Evolutionary conservation across 306 rosid species (phyloP).

Genomic region (Dalbergia cultrata): DNA sequence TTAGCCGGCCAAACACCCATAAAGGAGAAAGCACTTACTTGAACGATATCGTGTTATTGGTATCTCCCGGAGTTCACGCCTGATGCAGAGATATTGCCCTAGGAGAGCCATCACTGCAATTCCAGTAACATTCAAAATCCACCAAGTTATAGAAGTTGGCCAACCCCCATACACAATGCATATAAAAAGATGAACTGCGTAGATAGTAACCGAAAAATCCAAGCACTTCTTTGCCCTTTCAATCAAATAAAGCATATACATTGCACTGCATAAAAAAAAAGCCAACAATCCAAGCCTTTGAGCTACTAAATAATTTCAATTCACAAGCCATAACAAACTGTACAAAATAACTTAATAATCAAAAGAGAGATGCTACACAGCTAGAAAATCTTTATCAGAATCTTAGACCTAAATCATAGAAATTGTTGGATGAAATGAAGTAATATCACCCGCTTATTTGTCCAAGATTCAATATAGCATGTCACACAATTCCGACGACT

Average conservation of each 20-base stretch:
- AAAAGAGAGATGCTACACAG: no score
- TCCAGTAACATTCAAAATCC: slow-evolving; percentile 83
- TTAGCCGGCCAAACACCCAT: not conserved
- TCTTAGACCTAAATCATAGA: no score
- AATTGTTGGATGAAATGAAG: no score
- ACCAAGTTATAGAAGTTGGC: slow-evolving; percentile 88
- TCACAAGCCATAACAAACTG: not conserved
- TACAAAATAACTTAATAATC: not conserved
- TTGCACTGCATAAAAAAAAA: slow-evolving; percentile 61
- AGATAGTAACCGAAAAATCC: slow-evolving; percentile 80
- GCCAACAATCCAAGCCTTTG: not conserved
- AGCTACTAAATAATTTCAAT: not conserved
- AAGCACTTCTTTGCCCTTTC: slow-evolving; percentile 82
- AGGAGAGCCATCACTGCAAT: slow-evolving; percentile 73
- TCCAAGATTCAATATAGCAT: no score
- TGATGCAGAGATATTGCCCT: slow-evolving; percentile 72
- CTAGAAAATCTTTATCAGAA: no score
- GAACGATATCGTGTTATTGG: slow-evolving; percentile 71
- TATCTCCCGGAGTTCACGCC: slow-evolving; percentile 68
- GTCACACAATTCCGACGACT: no score
- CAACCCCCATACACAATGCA: slow-evolving; percentile 80
- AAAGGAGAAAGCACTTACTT: slow-evolving; percentile 56
- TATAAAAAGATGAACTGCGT: slow-evolving; percentile 68
- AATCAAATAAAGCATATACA: slow-evolving; percentile 67
- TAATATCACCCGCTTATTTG: no score